Conservation (phyloP, 495 filamentous ascomycete genomes). For the Copromyces sp. region DNA sequence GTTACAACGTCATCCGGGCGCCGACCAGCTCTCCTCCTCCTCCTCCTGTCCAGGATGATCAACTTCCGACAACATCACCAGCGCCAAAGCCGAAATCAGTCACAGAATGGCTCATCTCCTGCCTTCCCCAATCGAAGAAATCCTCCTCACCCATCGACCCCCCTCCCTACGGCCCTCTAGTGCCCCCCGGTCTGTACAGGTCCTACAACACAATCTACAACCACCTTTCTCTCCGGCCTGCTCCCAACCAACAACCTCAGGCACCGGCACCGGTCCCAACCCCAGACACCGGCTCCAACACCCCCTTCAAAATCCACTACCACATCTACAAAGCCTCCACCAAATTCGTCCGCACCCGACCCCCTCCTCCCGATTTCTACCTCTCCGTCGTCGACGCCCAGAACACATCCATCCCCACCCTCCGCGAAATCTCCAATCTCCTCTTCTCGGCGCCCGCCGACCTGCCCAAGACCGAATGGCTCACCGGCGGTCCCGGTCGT, state of each 20-base stretch:
- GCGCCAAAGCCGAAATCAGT: constrained; percentile 12
- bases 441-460: constrained; percentile 58
- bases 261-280: background rate
- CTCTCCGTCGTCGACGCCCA: constrained; percentile 72
- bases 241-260: constrained; percentile 26
- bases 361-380: constrained; percentile 68
- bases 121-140: constrained; percentile 14
- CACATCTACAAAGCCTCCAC: constrained; percentile 64
- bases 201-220: constrained; percentile 70
- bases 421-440: constrained; percentile 58
- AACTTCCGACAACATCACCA: background rate
- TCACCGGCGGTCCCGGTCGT: constrained; percentile 25
- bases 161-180: constrained; percentile 51
- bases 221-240: constrained; percentile 65
- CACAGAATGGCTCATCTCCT: constrained; percentile 34
- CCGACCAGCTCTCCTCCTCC: constrained; percentile 21
- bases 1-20: constrained; percentile 69
- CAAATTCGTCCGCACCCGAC: constrained; percentile 63
- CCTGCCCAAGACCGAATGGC: constrained; percentile 43
- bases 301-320: constrained; percentile 64
- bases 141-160: background rate
- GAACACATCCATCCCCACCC: constrained; percentile 55
- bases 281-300: constrained; percentile 1
- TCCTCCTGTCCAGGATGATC: constrained; percentile 1
- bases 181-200: constrained; percentile 67